Evolutionary conservation across 225 moss, liverwort and hornwort genomes (phyloP), one percentile per base, ranked within the genome.

Genomic region (Asterella californica): DNA sequence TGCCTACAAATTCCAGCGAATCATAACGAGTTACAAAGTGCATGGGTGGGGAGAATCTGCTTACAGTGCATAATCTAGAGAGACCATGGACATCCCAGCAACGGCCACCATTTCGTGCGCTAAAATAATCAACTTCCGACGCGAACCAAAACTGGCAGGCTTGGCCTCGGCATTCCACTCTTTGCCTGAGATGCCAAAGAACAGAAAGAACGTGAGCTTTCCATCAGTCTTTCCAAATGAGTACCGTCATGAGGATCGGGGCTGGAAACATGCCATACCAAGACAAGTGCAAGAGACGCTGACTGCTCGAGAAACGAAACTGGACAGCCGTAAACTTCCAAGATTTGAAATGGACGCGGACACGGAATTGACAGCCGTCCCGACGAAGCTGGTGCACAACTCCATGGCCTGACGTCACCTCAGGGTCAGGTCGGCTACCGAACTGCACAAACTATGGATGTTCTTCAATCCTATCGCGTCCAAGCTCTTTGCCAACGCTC

Each of bases 391-490:
- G 46, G 14, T 21, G 46, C n/a, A 30, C 46, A 77, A 30, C 45
- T 77, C 77, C 77, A 77, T 77, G 2, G 77, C 77, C 61, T 50
- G 10, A 76, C 22, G 54, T 50, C 49, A 48, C 70, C 42, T 70
- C 6, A 2, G 18, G 65, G 33, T 32, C 59, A 59, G 59, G 59
- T 19, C 59, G 22, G 59, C 21, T 25, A 21, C 59, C 2, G 6
- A 17, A 21, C 24, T 59, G 59, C 59, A 21, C 59, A 0, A 59
- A 59, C 59, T 59, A 25, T 15, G 59, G 24, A 25, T 59, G 59
- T 6, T 61, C 61, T 25, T 25, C 27, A 17, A 61, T 6, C 9
- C 25, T 25, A n/a, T 11, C 17, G 24, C 57, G 21, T 5, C 24
- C 57, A 3, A 3, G 27, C 22, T 21, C 19, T 11, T 17, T 67